Evolutionary conservation across 2,329 filamentous ascomycete genomes (phyloP), one percentile per base, ranked within the genome.

Genomic region (Aspergillus sp.): DNA sequence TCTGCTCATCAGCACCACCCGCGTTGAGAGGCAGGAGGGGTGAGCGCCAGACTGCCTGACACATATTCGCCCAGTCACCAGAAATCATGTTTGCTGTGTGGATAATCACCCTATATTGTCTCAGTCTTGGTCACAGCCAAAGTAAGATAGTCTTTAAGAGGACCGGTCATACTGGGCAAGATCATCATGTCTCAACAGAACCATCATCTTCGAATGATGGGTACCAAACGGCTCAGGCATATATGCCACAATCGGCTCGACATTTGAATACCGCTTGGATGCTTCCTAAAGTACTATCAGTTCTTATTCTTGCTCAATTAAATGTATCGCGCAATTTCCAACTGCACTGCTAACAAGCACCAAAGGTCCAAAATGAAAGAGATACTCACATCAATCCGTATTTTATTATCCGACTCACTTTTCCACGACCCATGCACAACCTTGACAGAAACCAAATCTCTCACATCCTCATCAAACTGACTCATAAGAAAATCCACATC

Each of bases 61-160:
- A 90, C 89, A 96, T 90, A 65, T 95, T 95, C 1, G 80, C 83
- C 92, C 92, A 96, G 71, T 96, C 92, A 55, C 87, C 86, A 4
- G 82, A 69, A n/a, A 96, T 93, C 88, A 96, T 91, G 66, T 96
- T 96, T 17, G 92, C 91, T 0, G 92, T 96, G 66, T 96, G 90
- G 31, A 96, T 92, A 56, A 96, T 75, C 6, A 96, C 78, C 47
- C 77, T 79, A 17, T 9, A 31, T 31, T 31, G 6, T 14, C 7
- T 47, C 35, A 52, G 33, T 41, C 48, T 35, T 23, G 15, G 11
- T 11, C 27, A 46, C 15, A 5, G 6, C 3, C 3, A 44, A 6
- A 53, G 19, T 7, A 19, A 35, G 15, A 27, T 8, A 5, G 15
- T 3, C 11, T 31, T 4, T 9, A 9, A 31, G 24, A 45, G 12